Percentiles rank a stretch among this genome's conserved stretches.
Conservation (phyloP, 352 stramenopile species). For the Globisporangium solare region DNA sequence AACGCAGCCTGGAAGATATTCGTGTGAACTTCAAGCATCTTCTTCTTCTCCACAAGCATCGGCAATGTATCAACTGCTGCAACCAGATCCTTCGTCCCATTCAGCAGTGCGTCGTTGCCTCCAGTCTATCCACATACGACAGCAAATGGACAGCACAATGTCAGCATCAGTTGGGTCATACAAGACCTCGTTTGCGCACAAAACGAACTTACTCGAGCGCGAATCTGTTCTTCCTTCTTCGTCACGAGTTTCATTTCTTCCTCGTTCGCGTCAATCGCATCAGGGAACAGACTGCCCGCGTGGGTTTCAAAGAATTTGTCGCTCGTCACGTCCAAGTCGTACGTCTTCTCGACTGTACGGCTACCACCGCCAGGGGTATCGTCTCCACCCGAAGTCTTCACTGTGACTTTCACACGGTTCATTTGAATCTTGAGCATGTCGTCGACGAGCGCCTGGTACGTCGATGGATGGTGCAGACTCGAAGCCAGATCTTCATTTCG, state of each 20-base stretch:
- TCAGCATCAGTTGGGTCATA: no score
- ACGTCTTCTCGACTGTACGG: slow-evolving; percentile 52
- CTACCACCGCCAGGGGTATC: slow-evolving; percentile 15
- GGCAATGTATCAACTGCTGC: slow-evolving; percentile 81
- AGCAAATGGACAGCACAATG: background rate
- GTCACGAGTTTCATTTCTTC: slow-evolving; percentile 86
- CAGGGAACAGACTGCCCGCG: slow-evolving; percentile 68
- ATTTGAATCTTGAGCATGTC: slow-evolving; percentile 94
- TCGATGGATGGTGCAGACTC: slow-evolving; percentile 93
- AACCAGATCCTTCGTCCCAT: slow-evolving; percentile 79
- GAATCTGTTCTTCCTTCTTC: slow-evolving; percentile 83
- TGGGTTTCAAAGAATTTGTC: slow-evolving; percentile 84
- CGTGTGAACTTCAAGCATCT: slow-evolving; percentile 85
- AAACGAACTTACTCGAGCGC: slow-evolving; percentile 26
- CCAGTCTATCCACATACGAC: slow-evolving; percentile 34
- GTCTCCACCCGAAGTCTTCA: slow-evolving; percentile 38
- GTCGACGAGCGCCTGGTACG: slow-evolving; percentile 93
- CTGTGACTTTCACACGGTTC: slow-evolving; percentile 94
- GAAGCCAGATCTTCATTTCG: slow-evolving; percentile 95
- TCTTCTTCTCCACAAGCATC: slow-evolving; percentile 83
- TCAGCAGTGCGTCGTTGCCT: slow-evolving; percentile 54
- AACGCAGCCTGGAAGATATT: slow-evolving; percentile 87
- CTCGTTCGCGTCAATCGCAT: slow-evolving; percentile 85
- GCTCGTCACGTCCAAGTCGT: slow-evolving; percentile 76
- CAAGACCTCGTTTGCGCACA: no score